Evolutionary conservation across 208 protist species (phyloP).

Genomic region (Crithidia brevicula): DNA sequence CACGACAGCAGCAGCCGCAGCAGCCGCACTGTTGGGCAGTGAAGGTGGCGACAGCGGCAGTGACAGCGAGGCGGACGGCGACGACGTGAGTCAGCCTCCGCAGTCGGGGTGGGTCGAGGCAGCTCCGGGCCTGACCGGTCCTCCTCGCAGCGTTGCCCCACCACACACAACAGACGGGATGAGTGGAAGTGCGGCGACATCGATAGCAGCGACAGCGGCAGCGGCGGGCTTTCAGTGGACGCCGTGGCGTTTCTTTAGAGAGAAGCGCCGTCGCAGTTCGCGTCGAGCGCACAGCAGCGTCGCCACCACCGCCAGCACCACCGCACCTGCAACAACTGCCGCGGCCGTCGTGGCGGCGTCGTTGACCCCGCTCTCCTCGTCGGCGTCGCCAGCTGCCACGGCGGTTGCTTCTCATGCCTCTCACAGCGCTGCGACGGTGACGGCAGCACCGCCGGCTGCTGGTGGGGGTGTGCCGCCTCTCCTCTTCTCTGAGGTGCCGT

Average conservation of each 20-base stretch:
- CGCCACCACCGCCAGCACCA: neutral
- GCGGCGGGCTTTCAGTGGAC: slow-evolving; percentile 29
- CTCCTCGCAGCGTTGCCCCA: neutral
- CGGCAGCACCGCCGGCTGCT: neutral
- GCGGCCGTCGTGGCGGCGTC: neutral
- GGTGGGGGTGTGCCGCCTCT: slow-evolving; percentile 20
- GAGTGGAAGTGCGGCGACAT: no score
- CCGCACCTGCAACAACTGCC: neutral
- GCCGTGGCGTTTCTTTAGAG: slow-evolving; percentile 32
- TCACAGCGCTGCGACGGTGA: no score
- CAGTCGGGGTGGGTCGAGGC: slow-evolving; percentile 30
- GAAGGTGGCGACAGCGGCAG: neutral
- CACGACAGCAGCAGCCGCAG: neutral
- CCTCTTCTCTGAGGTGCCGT: slow-evolving; percentile 22
- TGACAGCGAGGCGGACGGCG: slow-evolving; percentile 2
- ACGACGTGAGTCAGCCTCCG: slow-evolving; percentile 21
- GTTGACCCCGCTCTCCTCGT: no score
- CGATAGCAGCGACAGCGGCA: neutral
- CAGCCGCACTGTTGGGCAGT: neutral
- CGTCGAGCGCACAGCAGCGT: slow-evolving; percentile 1
- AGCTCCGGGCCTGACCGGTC: slow-evolving; percentile 17
- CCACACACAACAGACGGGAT: neutral
- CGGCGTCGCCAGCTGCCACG: no score
- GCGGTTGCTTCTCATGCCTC: no score
- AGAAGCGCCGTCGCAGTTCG: slow-evolving; percentile 19